A percentile compares a stretch with the other conserved stretches of the same genome.
Evolutionary conservation across 2,329 filamentous ascomycete species (phyloP).

Genomic region (Stachybotrys chlorohalonatus): DNA sequence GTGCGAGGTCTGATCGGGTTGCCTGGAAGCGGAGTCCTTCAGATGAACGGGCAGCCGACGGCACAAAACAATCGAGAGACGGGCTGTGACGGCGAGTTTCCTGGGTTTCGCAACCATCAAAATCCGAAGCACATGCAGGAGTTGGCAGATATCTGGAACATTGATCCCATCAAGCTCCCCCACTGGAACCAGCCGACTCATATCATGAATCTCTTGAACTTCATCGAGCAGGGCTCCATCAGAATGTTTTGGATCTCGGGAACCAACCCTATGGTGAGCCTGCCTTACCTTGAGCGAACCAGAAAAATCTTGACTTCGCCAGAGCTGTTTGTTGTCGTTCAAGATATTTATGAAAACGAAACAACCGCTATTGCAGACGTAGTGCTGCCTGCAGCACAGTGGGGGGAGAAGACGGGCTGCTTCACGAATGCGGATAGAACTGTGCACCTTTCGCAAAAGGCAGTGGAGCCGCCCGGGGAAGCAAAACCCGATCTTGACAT

Average conservation of each 20-base stretch:
- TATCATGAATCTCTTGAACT: slow-evolving; percentile 24
- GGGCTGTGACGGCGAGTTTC: slow-evolving; percentile 27
- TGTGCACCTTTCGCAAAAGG: slow-evolving; percentile 25
- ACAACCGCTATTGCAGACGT: slow-evolving; percentile 25
- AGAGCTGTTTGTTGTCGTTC: slow-evolving; percentile 21
- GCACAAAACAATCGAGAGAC: slow-evolving; percentile 29
- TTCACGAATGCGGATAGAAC: slow-evolving; percentile 29
- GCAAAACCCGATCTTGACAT: slow-evolving; percentile 24
- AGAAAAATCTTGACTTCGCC: slow-evolving; percentile 20
- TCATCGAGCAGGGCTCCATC: slow-evolving; percentile 21
- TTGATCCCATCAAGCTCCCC: slow-evolving; percentile 20
- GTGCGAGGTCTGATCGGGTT: slow-evolving; percentile 23
- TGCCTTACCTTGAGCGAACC: slow-evolving; percentile 21
- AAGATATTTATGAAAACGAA: slow-evolving; percentile 27
- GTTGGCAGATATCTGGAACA: slow-evolving; percentile 26
- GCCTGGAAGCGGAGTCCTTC: slow-evolving; percentile 22
- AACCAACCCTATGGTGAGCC: slow-evolving; percentile 27
- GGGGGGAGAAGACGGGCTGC: slow-evolving; percentile 27
- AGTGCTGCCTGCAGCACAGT: slow-evolving; percentile 24
- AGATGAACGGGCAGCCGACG: slow-evolving; percentile 30
- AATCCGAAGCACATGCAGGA: slow-evolving; percentile 25
- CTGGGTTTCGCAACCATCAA: slow-evolving; percentile 24
- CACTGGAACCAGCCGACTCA: slow-evolving; percentile 29
- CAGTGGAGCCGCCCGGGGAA: slow-evolving; percentile 26
- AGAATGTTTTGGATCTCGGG: slow-evolving; percentile 28